Base-by-base conservation (phyloP, 495 filamentous ascomycete species). In the Cetradonia linearis region DNA sequence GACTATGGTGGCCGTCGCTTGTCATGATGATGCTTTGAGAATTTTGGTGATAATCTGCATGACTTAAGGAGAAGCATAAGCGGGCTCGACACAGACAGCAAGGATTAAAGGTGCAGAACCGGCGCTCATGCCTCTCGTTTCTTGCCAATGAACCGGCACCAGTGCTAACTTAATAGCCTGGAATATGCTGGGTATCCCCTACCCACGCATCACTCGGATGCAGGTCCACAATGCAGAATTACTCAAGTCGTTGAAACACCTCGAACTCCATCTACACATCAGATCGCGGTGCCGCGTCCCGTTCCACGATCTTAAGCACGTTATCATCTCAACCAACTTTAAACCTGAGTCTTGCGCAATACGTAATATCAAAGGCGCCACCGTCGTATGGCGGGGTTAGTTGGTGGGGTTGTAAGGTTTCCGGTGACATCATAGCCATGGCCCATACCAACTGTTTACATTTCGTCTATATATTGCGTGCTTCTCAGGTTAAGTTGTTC, bases 321-420 rank as follows among this genome's bases (percentile, higher is more conserved):
- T 20, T 5, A 46, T 10, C 42, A 46, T 25, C 42, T 11, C 5
- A 9, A 13, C 8, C 42, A 46, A 46, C 20, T 46, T 5, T 0
- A 25, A 13, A 1, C 7, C 20, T 20, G 18, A 8, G n/a, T 20
- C n/a, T 44, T 44, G n/a, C 42, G 20, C 9, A 25, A 3, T 25
- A 46, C 42, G 20, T 8, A 23, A 13, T 3, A 46, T 11, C 36
- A 42, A 57, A 46, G 33, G 37, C 55, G 36, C 42, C 42, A 46
- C 42, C 42, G 42, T 46, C 42, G 50, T 20, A 53, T 53, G 31
- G 50, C 50, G 50, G 31, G 50, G 31, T 54, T 54, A 18, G 18
- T 13, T 36, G 30, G 50, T 18, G 30, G 50, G 50, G 50, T 34
- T 18, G 28, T 53, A 33, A 36, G 30, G 30, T 30, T 57, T 30